A percentile compares a stretch with the other conserved stretches of the same genome.
phyloP scores from a whole-genome alignment of 495 filamentous ascomycete species.

The Aspergillus carlsbadensis region DNA sequence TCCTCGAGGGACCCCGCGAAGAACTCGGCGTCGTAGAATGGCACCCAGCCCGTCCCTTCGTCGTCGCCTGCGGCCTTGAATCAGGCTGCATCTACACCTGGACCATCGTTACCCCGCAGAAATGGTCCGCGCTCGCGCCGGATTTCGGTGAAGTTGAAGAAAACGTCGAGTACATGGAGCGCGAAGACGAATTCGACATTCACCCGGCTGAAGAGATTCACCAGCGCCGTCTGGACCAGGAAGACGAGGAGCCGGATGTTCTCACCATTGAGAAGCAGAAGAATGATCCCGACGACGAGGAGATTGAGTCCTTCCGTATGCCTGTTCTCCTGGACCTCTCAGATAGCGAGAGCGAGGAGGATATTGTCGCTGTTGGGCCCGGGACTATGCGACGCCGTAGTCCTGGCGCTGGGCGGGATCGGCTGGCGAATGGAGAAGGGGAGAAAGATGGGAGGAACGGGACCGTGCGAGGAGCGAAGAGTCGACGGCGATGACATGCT shows the following conservation, averaged over 20 bases:
- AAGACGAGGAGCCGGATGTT: conserved; percentile 89
- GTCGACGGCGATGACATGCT: conserved; percentile 19
- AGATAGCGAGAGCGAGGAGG: conserved; percentile 76
- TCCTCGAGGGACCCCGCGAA: conserved; percentile 92
- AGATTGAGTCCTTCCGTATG: conserved; percentile 71
- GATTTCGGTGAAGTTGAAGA: conserved; percentile 98
- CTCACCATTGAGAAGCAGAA: conserved; percentile 70
- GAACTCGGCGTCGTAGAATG: conserved; percentile 95
- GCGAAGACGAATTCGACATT: conserved; percentile 97
- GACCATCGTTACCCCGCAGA: conserved; percentile 87
- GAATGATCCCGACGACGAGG: conserved; percentile 45
- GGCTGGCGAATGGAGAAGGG: conserved; percentile 36
- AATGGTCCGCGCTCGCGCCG: conserved; percentile 94
- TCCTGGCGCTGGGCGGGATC: conserved; percentile 54
- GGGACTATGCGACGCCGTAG: conserved; percentile 81
- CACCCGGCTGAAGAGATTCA: conserved; percentile 94
- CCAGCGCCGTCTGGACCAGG: conserved; percentile 80
- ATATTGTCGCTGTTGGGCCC: conserved; percentile 79
- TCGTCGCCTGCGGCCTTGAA: conserved; percentile 88
- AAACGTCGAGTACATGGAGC: conserved; percentile 93
- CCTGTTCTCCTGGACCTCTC: conserved; percentile 83
- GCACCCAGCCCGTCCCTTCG: conserved; percentile 86
- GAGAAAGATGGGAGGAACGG: conserved; percentile 40
- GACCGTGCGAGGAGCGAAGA: conserved; percentile 21
- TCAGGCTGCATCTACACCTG: conserved; percentile 87